A percentile compares a stretch with the other conserved stretches of the same genome.
Evolutionary conservation across 208 protist species (phyloP).

Genomic region (Crithidia sp.): DNA sequence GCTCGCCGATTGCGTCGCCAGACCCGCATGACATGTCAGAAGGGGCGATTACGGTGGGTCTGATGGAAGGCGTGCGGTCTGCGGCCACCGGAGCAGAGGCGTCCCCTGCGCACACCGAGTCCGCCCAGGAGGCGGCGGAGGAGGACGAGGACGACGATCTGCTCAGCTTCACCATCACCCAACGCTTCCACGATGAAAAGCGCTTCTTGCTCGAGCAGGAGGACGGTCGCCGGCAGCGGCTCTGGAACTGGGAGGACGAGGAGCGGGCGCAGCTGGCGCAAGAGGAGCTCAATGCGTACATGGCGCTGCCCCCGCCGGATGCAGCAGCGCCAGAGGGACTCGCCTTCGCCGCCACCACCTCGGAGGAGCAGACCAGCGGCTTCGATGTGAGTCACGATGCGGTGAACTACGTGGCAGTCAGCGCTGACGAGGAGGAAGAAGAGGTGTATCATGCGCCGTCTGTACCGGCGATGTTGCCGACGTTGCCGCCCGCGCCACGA

Average conservation of each 20-base stretch:
- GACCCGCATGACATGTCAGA: constrained; percentile 17
- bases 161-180: constrained; percentile 75
- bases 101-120: not conserved
- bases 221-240: constrained; percentile 54
- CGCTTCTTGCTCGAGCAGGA: constrained; percentile 64
- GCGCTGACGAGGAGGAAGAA: constrained; percentile 6
- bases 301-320: not conserved
- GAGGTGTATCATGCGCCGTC: constrained; percentile 13
- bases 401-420: not conserved
- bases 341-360: not conserved
- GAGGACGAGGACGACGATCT: constrained; percentile 41
- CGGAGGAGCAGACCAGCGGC: constrained; percentile 4
- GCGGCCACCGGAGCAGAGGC: not conserved
- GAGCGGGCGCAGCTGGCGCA: constrained; percentile 50
- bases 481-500: constrained; percentile 23
- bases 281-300: constrained; percentile 39
- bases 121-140: not conserved
- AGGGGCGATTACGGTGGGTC: not conserved
- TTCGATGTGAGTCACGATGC: not conserved
- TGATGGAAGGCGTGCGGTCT: not conserved
- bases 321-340: not conserved
- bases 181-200: constrained; percentile 76
- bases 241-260: constrained; percentile 82
- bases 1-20: constrained; percentile 15
- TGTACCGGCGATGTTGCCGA: constrained; percentile 10